A percentile compares a stretch with the other conserved stretches of the same genome.
These are phyloP conservation scores for Coemansia sp. DNA, from an alignment of 371 early-diverging fungal species.

Conservation along the genomic window DNA sequence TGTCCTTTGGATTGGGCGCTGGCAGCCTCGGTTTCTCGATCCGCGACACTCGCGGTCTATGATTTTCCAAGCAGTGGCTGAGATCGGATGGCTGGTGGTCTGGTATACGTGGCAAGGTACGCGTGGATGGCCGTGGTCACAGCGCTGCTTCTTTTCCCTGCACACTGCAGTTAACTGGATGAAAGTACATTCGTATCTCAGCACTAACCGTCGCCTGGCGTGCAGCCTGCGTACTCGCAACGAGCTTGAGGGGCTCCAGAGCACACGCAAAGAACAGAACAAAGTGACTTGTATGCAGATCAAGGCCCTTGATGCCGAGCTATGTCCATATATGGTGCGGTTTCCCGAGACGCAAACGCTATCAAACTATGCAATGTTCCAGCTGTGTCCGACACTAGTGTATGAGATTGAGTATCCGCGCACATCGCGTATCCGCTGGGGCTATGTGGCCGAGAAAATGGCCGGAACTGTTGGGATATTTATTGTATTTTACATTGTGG, in stretches of 20 bases:
- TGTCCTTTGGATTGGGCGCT: constrained; percentile 57
- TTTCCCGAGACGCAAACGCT: constrained; percentile 85
- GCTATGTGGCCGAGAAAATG: constrained; percentile 83
- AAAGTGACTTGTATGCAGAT: constrained; percentile 25
- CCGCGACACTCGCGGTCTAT: constrained; percentile 37
- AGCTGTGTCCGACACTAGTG: constrained; percentile 84
- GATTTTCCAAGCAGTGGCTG: constrained; percentile 69
- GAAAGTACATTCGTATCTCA: constrained; percentile 91
- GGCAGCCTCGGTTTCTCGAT: constrained; percentile 22
- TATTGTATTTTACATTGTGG: constrained; percentile 75
- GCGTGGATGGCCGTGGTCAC: constrained; percentile 86
- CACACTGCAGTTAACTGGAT: constrained; percentile 90
- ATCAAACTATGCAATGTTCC: constrained; percentile 81
- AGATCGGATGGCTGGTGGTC: constrained; percentile 62
- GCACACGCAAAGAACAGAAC: background rate
- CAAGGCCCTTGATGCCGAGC: constrained; percentile 61
- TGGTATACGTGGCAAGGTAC: constrained; percentile 62
- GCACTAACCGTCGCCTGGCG: constrained; percentile 69
- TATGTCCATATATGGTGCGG: constrained; percentile 57
- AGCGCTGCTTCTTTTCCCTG: constrained; percentile 82
- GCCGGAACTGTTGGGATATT: constrained; percentile 81
- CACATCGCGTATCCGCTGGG: constrained; percentile 75
- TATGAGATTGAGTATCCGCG: constrained; percentile 94
- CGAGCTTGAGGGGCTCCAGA: background rate
- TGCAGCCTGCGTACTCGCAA: constrained; percentile 48